These are phyloP conservation scores for Erodium moschatum DNA, from an alignment of 441 rosid genomes.

Conservation along the genomic window DNA sequence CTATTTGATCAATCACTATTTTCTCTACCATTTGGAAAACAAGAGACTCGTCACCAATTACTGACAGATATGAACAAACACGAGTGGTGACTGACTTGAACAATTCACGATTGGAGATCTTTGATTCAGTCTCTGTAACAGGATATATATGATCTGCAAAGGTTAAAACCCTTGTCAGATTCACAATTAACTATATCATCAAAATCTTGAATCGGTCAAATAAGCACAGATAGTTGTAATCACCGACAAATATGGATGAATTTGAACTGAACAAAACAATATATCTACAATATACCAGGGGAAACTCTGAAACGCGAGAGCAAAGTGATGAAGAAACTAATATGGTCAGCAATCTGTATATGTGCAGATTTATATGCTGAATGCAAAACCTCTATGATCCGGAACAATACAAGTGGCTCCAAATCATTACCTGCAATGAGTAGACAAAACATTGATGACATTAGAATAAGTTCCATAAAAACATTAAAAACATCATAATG, in stretches of 20 bases:
- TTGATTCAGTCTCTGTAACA: slow-evolving; percentile 23
- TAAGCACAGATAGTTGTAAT: neutral
- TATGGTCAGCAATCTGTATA: slow-evolving; percentile 54
- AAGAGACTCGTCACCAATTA: slow-evolving; percentile 56
- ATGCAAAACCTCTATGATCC: slow-evolving; percentile 57
- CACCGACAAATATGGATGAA: neutral
- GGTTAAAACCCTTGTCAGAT: slow-evolving; percentile 17
- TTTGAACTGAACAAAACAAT: slow-evolving; percentile 17
- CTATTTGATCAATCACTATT: slow-evolving; percentile 45
- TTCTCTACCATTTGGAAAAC: slow-evolving; percentile 53
- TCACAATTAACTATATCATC: slow-evolving; percentile 9
- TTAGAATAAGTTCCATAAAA: neutral
- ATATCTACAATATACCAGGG: slow-evolving; percentile 39
- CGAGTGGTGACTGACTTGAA: slow-evolving; percentile 38
- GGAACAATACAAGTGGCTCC: slow-evolving; percentile 45
- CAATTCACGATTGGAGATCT: slow-evolving; percentile 34
- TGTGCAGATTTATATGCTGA: slow-evolving; percentile 56
- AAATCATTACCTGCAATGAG: slow-evolving; percentile 51
- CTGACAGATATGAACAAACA: slow-evolving; percentile 48
- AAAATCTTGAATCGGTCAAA: slow-evolving; percentile 11
- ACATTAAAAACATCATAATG: neutral
- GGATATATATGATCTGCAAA: slow-evolving; percentile 38
- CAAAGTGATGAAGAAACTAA: slow-evolving; percentile 64
- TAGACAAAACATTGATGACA: slow-evolving; percentile 4
- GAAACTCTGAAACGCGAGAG: slow-evolving; percentile 44